Percentiles rank a stretch among this genome's conserved stretches.
Conservation (phyloP, 805 yeast species). For the Teunomyces pallodes region DNA sequence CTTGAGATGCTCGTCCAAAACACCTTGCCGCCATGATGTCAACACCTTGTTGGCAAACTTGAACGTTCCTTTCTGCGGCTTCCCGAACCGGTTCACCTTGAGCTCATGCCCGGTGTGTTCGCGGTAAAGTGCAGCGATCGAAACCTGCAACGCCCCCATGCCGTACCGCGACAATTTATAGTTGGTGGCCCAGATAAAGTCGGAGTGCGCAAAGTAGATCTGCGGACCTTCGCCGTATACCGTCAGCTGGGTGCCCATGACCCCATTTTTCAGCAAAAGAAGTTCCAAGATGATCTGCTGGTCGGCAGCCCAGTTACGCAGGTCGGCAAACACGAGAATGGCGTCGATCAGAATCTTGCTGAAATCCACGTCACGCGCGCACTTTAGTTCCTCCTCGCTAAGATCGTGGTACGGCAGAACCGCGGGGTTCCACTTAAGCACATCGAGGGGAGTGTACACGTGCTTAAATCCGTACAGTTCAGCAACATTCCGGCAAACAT, state of each 20-base stretch:
- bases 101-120: conserved; percentile 83
- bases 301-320: conserved; percentile 91
- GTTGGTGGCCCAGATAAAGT: conserved; percentile 91
- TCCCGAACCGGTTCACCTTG: conserved; percentile 80
- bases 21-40: conserved; percentile 73
- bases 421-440: conserved; percentile 82
- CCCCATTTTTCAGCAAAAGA: conserved; percentile 71
- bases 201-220: conserved; percentile 86
- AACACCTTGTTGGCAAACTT: conserved; percentile 78
- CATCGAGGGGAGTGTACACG: conserved; percentile 78
- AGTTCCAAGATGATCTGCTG: conserved; percentile 85
- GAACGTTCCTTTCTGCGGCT: conserved; percentile 87
- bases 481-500: conserved; percentile 80
- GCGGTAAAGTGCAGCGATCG: conserved; percentile 78
- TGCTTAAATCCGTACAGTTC: conserved; percentile 79
- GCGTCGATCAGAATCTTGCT: conserved; percentile 70
- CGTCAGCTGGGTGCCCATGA: conserved; percentile 76
- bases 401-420: conserved; percentile 81
- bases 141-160: conserved; percentile 91
- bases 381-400: conserved; percentile 64
- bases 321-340: conserved; percentile 85
- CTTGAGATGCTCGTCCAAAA: conserved; percentile 70
- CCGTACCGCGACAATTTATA: conserved; percentile 81
- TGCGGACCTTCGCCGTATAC: conserved; percentile 76
- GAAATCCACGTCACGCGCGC: conserved; percentile 61